Conservation (phyloP, 208 protist species). For the Giardia muris region DNA sequence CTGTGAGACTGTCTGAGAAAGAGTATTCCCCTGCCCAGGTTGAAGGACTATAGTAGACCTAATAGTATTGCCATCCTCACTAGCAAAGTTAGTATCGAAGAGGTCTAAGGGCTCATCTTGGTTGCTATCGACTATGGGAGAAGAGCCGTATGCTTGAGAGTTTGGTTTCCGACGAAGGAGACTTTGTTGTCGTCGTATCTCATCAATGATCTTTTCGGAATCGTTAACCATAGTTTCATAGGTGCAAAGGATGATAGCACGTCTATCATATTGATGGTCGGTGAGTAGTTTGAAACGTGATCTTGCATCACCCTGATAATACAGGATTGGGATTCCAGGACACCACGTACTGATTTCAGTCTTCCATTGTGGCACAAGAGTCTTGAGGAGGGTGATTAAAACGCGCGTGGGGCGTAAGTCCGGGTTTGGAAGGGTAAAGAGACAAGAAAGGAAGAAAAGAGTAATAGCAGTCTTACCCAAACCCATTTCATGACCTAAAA, state of each 20-base stretch:
- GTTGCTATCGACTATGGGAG: background rate
- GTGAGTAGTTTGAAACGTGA: background rate
- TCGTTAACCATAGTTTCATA: conserved; percentile 3
- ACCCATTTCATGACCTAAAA: too few species aligned
- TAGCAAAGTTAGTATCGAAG: background rate
- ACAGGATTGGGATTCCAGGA: background rate
- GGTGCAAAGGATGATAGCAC: background rate
- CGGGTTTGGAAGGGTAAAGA: too few species aligned
- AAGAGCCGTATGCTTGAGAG: background rate
- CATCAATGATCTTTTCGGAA: background rate
- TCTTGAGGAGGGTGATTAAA: too few species aligned
- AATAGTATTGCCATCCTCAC: background rate
- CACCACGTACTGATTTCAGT: background rate
- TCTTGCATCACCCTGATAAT: background rate
- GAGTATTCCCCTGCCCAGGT: background rate
- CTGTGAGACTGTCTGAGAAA: background rate
- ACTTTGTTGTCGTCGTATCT: background rate
- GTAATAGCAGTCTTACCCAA: too few species aligned
- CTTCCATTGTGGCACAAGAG: background rate
- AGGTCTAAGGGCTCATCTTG: background rate
- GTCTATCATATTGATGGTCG: background rate
- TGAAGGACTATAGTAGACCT: background rate
- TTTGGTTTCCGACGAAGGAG: background rate
- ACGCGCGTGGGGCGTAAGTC: too few species aligned
- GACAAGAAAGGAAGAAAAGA: too few species aligned